Conservation (phyloP, 2,329 filamentous ascomycete species). For the Penicillium sp. region DNA sequence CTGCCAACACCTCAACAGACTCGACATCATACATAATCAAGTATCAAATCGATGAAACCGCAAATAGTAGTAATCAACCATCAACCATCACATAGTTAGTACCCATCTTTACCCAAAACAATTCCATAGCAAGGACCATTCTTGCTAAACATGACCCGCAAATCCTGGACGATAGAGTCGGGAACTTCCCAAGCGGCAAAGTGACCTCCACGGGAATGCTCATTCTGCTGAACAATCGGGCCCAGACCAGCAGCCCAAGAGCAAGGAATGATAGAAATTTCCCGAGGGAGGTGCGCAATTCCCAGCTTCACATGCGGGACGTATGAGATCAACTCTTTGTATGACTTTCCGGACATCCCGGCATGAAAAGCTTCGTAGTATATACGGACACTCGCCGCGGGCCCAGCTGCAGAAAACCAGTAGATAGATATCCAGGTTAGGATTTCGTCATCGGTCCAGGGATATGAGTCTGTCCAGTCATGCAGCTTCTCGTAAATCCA, state of each 20-base stretch:
- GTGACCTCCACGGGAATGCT: slow-evolving; percentile 19
- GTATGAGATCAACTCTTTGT: slow-evolving; percentile 11
- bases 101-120: slow-evolving; percentile 9
- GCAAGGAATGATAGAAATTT: slow-evolving; percentile 19
- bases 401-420: slow-evolving; percentile 66
- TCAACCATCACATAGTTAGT: background rate
- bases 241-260: slow-evolving; percentile 21
- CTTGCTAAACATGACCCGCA: slow-evolving; percentile 16
- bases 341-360: slow-evolving; percentile 1
- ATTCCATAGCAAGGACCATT: slow-evolving; percentile 15
- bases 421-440: slow-evolving; percentile 73
- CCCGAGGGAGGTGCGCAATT: slow-evolving; percentile 18
- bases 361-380: slow-evolving; percentile 62
- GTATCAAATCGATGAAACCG: background rate
- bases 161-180: slow-evolving; percentile 13
- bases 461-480: slow-evolving; percentile 71
- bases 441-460: slow-evolving; percentile 74
- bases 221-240: slow-evolving; percentile 17
- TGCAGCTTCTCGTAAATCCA: slow-evolving; percentile 83
- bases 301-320: slow-evolving; percentile 19
- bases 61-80: background rate
- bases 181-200: slow-evolving; percentile 25
- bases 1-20: background rate
- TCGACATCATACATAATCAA: too few relatives aligned
- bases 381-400: slow-evolving; percentile 65